phyloP scores from a whole-genome alignment of 2,329 filamentous ascomycete genomes.

The Sporothrix phasma region DNA sequence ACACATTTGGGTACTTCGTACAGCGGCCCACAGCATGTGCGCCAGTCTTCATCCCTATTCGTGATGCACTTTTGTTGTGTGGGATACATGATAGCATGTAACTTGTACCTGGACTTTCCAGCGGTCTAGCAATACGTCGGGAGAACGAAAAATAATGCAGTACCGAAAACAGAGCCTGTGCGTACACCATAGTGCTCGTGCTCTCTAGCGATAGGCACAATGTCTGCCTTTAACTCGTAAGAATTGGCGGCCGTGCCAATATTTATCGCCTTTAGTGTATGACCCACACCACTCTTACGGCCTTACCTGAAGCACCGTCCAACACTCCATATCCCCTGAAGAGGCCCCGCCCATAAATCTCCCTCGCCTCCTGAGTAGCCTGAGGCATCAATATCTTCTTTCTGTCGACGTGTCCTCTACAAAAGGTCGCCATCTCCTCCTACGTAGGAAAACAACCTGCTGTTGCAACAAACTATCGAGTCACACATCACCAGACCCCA shows the following conservation, averaged over 20 bases:
- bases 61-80: neutral
- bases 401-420: constrained; percentile 21
- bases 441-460: neutral
- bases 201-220: too few species aligned
- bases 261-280: constrained; percentile 6
- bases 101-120: too few species aligned
- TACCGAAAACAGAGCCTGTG: neutral
- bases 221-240: too few species aligned
- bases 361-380: constrained; percentile 13
- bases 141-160: neutral
- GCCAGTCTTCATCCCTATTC: constrained; percentile 9
- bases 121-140: too few species aligned
- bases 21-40: neutral
- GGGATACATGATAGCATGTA: too few species aligned
- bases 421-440: constrained; percentile 13
- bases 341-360: neutral
- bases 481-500: neutral
- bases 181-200: neutral
- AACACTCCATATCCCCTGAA: neutral
- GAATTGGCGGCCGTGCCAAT: constrained; percentile 13
- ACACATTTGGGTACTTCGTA: too few species aligned
- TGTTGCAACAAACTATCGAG: neutral
- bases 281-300: neutral
- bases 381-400: constrained; percentile 14
- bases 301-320: neutral